Base-by-base conservation (phyloP, 1,284 basidiomycete genomes). In the Apiotrichum gamsii region DNA sequence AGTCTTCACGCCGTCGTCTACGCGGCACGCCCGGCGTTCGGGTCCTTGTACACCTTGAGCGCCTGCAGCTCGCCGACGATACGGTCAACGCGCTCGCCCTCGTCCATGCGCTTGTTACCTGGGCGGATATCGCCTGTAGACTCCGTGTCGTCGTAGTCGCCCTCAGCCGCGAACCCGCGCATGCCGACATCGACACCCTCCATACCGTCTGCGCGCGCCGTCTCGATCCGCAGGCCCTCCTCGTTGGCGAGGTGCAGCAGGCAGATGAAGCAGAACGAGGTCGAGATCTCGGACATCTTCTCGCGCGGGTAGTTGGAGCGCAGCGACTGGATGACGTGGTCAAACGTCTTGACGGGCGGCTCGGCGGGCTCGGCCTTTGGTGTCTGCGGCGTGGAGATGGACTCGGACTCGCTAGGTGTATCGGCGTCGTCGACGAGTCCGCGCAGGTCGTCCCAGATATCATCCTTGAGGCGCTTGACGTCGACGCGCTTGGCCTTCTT, bases 201-300 rank as follows among this genome's bases (percentile, higher is more conserved):
- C 14, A 73, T 72, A 4, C 72, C 74, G 21, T 75, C 74, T 30
- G 63, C 64, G 28, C 72, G 54, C 5, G 67, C 72, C 21, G 68
- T 65, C 69, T 88, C 84, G 34, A 93, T 77, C 62, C 83, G 85
- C 36, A 96, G 76, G 1, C 93, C 93, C 65, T 90, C 88, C 68
- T 97, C 91, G 66, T 97, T 95, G 36, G 91, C 93, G 33, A 98
- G 77, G 74, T 96, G 91, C 28, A 95, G 74, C 29, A 98, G 74
- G 65, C 94, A 98, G 69, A 98, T 99, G 76, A 98, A 99, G 72
- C 94, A 98, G 81, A 96, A 98, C 54, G 90, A 95, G 9, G 95
- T 98, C 68, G 90, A 95, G 70, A 98, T 96, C 61, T 99, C 95
- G 37, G 87, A 83, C 84, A 98, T 87, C 76, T 93, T 95, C 36